These are phyloP conservation scores for Trichocladium antarcticum DNA, from an alignment of 495 filamentous ascomycete genomes.

Conservation along the genomic window DNA sequence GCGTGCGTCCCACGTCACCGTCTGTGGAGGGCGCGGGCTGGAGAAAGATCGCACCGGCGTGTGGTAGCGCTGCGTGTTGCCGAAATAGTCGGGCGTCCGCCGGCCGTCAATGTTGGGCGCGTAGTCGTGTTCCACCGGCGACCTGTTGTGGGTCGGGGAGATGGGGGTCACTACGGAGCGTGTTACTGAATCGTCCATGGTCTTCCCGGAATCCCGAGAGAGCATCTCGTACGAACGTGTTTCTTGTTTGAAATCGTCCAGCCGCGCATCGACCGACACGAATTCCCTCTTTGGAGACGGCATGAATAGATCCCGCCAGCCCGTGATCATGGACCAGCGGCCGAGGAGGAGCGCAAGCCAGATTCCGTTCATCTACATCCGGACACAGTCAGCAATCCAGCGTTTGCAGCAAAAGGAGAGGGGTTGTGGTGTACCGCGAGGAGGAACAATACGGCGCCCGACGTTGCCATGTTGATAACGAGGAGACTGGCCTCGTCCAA, in stretches of 20 bases:
- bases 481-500: conserved; percentile 43
- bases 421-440: conserved; percentile 49
- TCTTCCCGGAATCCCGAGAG: conserved; percentile 41
- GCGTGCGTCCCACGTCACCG: conserved; percentile 31
- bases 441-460: conserved; percentile 70
- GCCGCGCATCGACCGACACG: conserved; percentile 71
- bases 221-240: conserved; percentile 78
- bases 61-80: conserved; percentile 36
- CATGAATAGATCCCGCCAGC: conserved; percentile 62
- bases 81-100: conserved; percentile 40
- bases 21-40: conserved; percentile 32
- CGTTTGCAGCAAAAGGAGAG: not conserved
- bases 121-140: conserved; percentile 17
- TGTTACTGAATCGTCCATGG: conserved; percentile 34
- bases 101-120: conserved; percentile 25
- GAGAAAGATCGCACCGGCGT: conserved; percentile 38
- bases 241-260: conserved; percentile 47
- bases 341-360: conserved; percentile 75
- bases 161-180: conserved; percentile 38
- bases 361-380: conserved; percentile 60
- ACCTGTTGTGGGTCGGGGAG: conserved; percentile 28
- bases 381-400: conserved; percentile 3
- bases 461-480: conserved; percentile 60
- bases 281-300: conserved; percentile 53
- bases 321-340: conserved; percentile 68